A percentile compares a stretch with the other conserved stretches of the same genome.
Conservation (phyloP, 306 rosid genomes). For the Fragaria iinumae region DNA sequence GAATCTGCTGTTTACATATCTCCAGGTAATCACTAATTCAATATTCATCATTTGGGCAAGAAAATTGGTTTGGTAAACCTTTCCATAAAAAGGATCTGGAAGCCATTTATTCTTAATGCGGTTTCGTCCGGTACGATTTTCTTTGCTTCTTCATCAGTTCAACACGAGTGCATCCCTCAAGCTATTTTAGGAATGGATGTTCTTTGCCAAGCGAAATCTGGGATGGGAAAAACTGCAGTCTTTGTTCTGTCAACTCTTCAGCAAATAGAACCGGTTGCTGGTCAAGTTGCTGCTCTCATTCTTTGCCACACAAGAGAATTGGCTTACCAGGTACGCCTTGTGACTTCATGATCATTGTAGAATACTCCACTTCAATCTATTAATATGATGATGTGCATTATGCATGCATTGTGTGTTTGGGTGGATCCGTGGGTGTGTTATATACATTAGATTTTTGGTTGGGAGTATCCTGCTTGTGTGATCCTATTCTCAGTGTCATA, state of each 20-base stretch:
- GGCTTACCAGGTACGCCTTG: slow-evolving; percentile 57
- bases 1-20: slow-evolving; percentile 4
- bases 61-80: slow-evolving; percentile 71
- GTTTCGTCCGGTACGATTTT: slow-evolving; percentile 67
- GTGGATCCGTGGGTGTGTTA: not conserved
- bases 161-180: slow-evolving; percentile 81
- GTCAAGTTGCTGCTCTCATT: slow-evolving; percentile 72
- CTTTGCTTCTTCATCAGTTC: slow-evolving; percentile 64
- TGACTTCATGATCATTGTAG: not conserved
- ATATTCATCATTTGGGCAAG: slow-evolving; percentile 54
- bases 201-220: slow-evolving; percentile 75
- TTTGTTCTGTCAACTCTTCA: slow-evolving; percentile 67
- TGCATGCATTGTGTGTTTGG: not conserved
- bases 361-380: not conserved
- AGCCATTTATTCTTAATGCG: slow-evolving; percentile 68
- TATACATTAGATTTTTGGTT: not conserved
- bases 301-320: slow-evolving; percentile 75
- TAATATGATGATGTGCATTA: not conserved
- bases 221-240: slow-evolving; percentile 78
- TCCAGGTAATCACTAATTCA: slow-evolving; percentile 72
- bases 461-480: not conserved
- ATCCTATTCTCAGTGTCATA: not conserved
- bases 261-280: slow-evolving; percentile 71
- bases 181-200: slow-evolving; percentile 80
- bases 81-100: slow-evolving; percentile 64